Conservation (phyloP, 164 flowering plant species). For the Tetracentron sinense region DNA sequence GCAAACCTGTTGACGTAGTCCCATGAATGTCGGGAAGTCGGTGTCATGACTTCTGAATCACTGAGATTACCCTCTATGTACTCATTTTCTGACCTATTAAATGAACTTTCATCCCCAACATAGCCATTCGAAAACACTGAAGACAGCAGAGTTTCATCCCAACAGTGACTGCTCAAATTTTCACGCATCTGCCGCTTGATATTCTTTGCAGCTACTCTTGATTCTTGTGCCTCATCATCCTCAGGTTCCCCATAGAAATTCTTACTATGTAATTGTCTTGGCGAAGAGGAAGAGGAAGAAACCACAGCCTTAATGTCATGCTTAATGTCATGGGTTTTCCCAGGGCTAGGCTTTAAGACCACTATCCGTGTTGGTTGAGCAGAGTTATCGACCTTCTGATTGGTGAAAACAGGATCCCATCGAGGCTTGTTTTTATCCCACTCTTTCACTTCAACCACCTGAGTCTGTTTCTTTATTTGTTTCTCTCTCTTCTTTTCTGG, state of each 20-base stretch:
- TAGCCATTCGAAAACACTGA: slow-evolving; percentile 83
- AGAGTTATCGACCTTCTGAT: slow-evolving; percentile 31
- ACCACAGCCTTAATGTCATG: slow-evolving; percentile 43
- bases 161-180: slow-evolving; percentile 42
- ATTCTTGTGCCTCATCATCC: slow-evolving; percentile 44
- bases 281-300: slow-evolving; percentile 47
- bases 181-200: slow-evolving; percentile 62
- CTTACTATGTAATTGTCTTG: slow-evolving; percentile 28
- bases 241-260: slow-evolving; percentile 39
- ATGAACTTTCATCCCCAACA: slow-evolving; percentile 80
- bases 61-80: slow-evolving; percentile 55
- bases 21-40: slow-evolving; percentile 82
- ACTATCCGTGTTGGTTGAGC: slow-evolving; percentile 47
- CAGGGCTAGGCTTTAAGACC: slow-evolving; percentile 65
- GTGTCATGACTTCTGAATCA: slow-evolving; percentile 81
- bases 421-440: slow-evolving; percentile 30
- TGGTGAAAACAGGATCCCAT: slow-evolving; percentile 26
- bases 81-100: slow-evolving; percentile 68
- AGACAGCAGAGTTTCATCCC: slow-evolving; percentile 65
- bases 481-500: slow-evolving; percentile 32
- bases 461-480: slow-evolving; percentile 32
- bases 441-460: slow-evolving; percentile 26
- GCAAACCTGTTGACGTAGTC: slow-evolving; percentile 58
- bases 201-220: slow-evolving; percentile 65
- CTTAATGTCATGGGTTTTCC: slow-evolving; percentile 44